These are phyloP conservation scores for Yamadazyma conglobata DNA, from an alignment of 1,139 yeast genomes.

Conservation along the genomic window DNA sequence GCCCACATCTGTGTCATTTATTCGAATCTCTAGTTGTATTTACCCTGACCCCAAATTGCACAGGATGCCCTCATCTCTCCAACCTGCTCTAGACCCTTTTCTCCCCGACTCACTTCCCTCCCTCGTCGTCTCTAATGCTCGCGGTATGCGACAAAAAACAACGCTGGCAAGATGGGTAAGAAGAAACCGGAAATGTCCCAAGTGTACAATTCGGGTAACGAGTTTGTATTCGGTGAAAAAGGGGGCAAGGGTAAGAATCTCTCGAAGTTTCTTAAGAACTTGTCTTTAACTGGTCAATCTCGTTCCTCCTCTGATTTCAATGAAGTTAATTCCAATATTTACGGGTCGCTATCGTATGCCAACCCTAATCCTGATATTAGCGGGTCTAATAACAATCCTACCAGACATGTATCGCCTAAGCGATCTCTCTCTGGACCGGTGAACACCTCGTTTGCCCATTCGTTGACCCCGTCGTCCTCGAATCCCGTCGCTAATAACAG, in stretches of 20 bases:
- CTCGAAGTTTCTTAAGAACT: constrained; percentile 53
- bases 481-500: constrained; percentile 8
- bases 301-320: constrained; percentile 18
- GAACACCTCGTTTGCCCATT: constrained; percentile 11
- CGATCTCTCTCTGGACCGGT: constrained; percentile 17
- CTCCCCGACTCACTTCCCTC: too few relatives aligned
- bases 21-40: too few relatives aligned
- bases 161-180: constrained; percentile 45
- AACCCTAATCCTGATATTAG: constrained; percentile 12
- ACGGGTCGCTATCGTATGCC: constrained; percentile 35
- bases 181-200: constrained; percentile 59
- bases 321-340: constrained; percentile 37
- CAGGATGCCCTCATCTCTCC: too few relatives aligned
- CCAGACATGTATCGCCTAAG: constrained; percentile 15
- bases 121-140: too few relatives aligned
- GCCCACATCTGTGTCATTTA: too few relatives aligned
- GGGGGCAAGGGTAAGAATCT: constrained; percentile 68
- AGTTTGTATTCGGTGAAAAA: constrained; percentile 62
- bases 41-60: too few relatives aligned
- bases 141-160: too few relatives aligned
- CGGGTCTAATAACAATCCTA: constrained; percentile 16
- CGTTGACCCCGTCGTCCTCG: constrained; percentile 12
- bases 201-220: constrained; percentile 50
- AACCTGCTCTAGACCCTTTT: too few relatives aligned
- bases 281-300: constrained; percentile 30